A percentile compares a stretch with the other conserved stretches of the same genome.
Evolutionary conservation across 306 rosid species (phyloP).

Genomic region (Arachis hypogaea): DNA sequence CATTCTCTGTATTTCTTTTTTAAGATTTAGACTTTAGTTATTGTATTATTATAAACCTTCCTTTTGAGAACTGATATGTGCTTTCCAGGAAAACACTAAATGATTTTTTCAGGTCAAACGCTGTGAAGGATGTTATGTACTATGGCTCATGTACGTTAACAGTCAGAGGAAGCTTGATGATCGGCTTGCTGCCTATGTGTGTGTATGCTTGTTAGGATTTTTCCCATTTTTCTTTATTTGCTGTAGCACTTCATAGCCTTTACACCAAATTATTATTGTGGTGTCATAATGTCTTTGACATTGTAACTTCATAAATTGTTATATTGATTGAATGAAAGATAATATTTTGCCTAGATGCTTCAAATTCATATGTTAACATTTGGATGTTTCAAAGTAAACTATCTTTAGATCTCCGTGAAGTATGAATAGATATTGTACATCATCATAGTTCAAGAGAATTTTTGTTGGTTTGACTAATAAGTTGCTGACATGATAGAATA

Average conservation of each 20-base stretch:
- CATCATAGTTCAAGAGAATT: too few relatives aligned
- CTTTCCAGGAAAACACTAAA: slow-evolving; percentile 54
- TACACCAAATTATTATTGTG: not conserved
- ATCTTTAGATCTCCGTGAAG: too few relatives aligned
- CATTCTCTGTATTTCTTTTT: slow-evolving; percentile 6
- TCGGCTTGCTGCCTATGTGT: slow-evolving; percentile 62
- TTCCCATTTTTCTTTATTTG: not conserved
- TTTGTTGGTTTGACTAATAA: too few relatives aligned
- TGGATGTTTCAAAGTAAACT: too few relatives aligned
- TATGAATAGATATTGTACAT: too few relatives aligned
- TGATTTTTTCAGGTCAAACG: slow-evolving; percentile 72
- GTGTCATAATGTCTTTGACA: slow-evolving; percentile 17
- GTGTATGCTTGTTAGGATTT: not conserved
- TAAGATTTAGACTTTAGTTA: not conserved
- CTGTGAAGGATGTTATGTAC: slow-evolving; percentile 73
- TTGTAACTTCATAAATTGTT: slow-evolving; percentile 11
- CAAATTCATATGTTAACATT: not conserved
- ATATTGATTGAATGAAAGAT: slow-evolving; percentile 27
- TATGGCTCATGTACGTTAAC: slow-evolving; percentile 93
- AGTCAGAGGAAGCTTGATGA: slow-evolving; percentile 72
- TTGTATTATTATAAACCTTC: slow-evolving; percentile 21
- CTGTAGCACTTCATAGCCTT: not conserved
- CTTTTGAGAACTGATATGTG: slow-evolving; percentile 42
- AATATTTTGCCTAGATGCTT: not conserved
- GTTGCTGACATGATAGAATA: too few relatives aligned